These are phyloP conservation scores for Tritrichomonas foetus DNA, from an alignment of 208 protist species.

Conservation along the genomic window DNA sequence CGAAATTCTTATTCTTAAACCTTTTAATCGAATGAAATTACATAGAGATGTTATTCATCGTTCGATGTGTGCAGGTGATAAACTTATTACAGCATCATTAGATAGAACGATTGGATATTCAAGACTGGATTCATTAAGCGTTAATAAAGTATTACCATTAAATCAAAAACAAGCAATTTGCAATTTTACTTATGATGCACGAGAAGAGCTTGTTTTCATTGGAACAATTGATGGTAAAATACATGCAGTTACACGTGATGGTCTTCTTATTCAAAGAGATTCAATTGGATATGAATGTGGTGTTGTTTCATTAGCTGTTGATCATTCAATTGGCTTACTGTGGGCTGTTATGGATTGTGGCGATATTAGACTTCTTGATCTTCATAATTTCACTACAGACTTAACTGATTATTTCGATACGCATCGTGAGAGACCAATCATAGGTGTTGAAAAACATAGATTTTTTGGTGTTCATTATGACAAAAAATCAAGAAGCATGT, in stretches of 20 bases:
- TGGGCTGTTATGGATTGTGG: not conserved
- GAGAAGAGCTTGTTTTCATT: not conserved
- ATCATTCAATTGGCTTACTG: not conserved
- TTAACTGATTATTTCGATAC: conserved; percentile 7
- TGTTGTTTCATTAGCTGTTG: not conserved
- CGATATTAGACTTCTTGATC: not conserved
- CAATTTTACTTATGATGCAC: not conserved
- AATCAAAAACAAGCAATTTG: not conserved
- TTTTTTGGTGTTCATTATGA: not conserved
- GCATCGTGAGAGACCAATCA: not conserved
- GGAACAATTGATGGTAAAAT: conserved; percentile 4
- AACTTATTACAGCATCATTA: not conserved
- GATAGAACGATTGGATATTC: not conserved
- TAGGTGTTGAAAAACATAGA: not conserved
- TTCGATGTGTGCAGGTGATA: not conserved
- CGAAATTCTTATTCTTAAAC: not conserved
- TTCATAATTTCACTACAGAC: not conserved
- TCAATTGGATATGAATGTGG: not conserved
- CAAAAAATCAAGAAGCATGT: not conserved
- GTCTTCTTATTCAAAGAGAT: not conserved
- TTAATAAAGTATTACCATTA: not conserved
- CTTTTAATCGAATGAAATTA: not conserved
- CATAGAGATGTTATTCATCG: conserved; percentile 1
- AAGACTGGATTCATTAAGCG: not conserved
- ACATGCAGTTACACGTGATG: not conserved